These are phyloP conservation scores for Kazachstania martiniae DNA, from an alignment of 805 yeast genomes.

Conservation along the genomic window DNA sequence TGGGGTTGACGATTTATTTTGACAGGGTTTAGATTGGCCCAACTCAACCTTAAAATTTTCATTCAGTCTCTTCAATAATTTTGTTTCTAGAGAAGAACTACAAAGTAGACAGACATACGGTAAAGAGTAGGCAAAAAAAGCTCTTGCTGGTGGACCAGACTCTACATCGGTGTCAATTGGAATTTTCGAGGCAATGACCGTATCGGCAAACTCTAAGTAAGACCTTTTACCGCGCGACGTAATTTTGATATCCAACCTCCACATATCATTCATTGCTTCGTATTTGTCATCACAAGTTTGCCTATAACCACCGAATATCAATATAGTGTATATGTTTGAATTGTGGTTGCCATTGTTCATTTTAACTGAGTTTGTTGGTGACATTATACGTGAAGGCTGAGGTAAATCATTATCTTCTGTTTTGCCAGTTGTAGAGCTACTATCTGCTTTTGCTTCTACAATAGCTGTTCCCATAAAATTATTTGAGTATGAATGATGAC, in stretches of 20 bases:
- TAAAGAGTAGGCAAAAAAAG: conserved; percentile 26
- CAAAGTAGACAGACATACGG: conserved; percentile 12
- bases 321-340: conserved; percentile 10
- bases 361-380: background rate
- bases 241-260: conserved; percentile 33
- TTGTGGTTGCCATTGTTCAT: background rate
- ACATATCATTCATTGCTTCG: conserved; percentile 31
- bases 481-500: no score
- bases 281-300: conserved; percentile 23
- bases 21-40: background rate
- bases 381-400: background rate
- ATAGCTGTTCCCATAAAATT: no score
- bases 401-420: no score
- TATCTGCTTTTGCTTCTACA: background rate
- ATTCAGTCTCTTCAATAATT: conserved; percentile 14
- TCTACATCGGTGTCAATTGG: conserved; percentile 7
- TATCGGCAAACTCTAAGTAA: conserved; percentile 30
- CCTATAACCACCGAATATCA: conserved; percentile 42
- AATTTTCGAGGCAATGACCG: conserved; percentile 26
- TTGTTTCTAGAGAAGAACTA: conserved; percentile 6
- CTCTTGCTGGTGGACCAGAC: conserved; percentile 28
- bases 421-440: background rate
- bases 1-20: conserved; percentile 2
- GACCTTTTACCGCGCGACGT: conserved; percentile 28
- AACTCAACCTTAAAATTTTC: conserved; percentile 13